Percentiles rank a stretch among this genome's conserved stretches.
Conservation (phyloP, 768 basidiomycete species). For the Boletus reticuloceps region DNA sequence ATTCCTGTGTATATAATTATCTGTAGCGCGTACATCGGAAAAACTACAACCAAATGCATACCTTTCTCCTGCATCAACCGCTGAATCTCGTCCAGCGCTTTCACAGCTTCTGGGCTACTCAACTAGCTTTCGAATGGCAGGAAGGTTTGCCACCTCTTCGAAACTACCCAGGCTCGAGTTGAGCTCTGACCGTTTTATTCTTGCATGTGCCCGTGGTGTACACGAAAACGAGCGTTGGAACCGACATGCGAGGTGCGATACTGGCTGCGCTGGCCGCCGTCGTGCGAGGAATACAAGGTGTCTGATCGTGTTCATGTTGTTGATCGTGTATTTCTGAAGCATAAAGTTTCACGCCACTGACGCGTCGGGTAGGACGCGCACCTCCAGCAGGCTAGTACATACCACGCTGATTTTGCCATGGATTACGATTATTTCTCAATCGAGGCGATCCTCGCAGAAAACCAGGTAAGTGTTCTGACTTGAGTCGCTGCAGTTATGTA, state of each 20-base stretch:
- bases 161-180: constrained; percentile 40
- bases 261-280: constrained; percentile 16
- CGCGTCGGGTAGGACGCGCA: constrained; percentile 13
- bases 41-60: constrained; percentile 11
- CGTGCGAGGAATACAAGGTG: constrained; percentile 13
- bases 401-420: constrained; percentile 43
- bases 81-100: constrained; percentile 45
- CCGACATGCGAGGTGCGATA: constrained; percentile 4
- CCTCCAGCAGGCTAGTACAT: not conserved
- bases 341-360: constrained; percentile 15
- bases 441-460: constrained; percentile 88
- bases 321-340: not conserved
- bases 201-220: constrained; percentile 29
- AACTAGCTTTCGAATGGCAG: constrained; percentile 47
- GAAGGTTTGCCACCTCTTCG: constrained; percentile 38
- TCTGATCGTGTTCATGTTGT: constrained; percentile 24
- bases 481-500: not conserved
- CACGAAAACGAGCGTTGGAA: constrained; percentile 29
- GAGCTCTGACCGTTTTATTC: constrained; percentile 30
- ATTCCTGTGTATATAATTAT: constrained; percentile 37
- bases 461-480: constrained; percentile 53
- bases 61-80: constrained; percentile 50
- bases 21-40: not conserved
- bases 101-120: constrained; percentile 48
- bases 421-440: constrained; percentile 92